Conservation (phyloP, 495 filamentous ascomycete genomes). For the Aspergillus haitiensis region DNA sequence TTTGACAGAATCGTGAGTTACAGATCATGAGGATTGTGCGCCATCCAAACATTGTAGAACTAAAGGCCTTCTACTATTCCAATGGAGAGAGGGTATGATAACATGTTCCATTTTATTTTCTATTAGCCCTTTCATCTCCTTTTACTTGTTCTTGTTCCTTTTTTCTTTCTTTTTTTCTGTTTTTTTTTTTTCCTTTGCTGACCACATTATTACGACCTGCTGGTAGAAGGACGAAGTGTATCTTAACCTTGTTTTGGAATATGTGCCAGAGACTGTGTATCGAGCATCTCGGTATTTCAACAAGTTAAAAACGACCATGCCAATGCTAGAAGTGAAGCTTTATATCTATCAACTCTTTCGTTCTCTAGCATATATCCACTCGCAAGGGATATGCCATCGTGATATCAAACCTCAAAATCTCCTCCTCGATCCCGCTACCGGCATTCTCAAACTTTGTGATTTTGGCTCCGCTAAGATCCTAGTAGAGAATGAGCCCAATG, state of each 20-base stretch:
- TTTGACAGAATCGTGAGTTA: slow-evolving; percentile 85
- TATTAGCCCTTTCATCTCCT: slow-evolving; percentile 7
- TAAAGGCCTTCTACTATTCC: slow-evolving; percentile 99
- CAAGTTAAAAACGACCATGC: slow-evolving; percentile 99
- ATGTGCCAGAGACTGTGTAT: slow-evolving; percentile 97
- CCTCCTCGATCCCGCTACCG: slow-evolving; percentile 83
- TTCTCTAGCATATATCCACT: slow-evolving; percentile 97
- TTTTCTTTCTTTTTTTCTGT: neutral
- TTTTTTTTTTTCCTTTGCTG: slow-evolving; percentile 12
- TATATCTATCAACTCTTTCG: slow-evolving; percentile 99
- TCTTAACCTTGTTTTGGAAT: slow-evolving; percentile 96
- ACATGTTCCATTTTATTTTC: slow-evolving; percentile 11
- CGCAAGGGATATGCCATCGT: slow-evolving; percentile 97
- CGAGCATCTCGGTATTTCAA: slow-evolving; percentile 98
- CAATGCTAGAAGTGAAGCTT: slow-evolving; percentile 95
- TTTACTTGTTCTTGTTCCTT: neutral
- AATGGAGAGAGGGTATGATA: slow-evolving; percentile 86
- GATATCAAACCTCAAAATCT: slow-evolving; percentile 99
- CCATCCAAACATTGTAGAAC: slow-evolving; percentile 96
- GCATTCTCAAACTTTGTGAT: slow-evolving; percentile 95
- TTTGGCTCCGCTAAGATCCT: slow-evolving; percentile 99
- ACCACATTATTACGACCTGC: slow-evolving; percentile 9
- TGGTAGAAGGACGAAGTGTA: slow-evolving; percentile 97
- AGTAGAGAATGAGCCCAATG: slow-evolving; percentile 98
- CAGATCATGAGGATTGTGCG: slow-evolving; percentile 99